Conservation (phyloP, 805 yeast species). For the Phaffomyces antillensis region DNA sequence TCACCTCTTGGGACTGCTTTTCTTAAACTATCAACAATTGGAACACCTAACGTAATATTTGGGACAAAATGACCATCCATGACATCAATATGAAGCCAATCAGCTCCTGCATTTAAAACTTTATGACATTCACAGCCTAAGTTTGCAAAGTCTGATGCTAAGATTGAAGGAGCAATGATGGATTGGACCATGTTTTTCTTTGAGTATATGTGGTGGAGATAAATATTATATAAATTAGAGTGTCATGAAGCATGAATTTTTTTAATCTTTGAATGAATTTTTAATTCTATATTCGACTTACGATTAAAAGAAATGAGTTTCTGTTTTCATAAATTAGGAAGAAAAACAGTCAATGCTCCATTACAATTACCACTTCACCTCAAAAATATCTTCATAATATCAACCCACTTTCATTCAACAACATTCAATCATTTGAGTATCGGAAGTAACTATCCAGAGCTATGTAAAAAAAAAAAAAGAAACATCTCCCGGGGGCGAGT, state of each 20-base stretch:
- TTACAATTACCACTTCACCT: too few species aligned
- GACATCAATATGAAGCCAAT: conserved; percentile 96
- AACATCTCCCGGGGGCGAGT: conserved; percentile 42
- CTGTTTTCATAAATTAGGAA: too few species aligned
- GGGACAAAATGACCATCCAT: conserved; percentile 99
- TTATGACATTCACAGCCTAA: conserved; percentile 82
- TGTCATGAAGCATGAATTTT: too few species aligned
- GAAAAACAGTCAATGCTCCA: too few species aligned
- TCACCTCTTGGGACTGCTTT: conserved; percentile 62
- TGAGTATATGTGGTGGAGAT: not conserved
- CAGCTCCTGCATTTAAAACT: conserved; percentile 76
- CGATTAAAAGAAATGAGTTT: too few species aligned
- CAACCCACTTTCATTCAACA: too few species aligned
- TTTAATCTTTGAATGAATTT: too few species aligned
- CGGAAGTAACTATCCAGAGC: not conserved
- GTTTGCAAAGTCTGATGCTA: conserved; percentile 87
- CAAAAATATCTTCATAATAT: too few species aligned
- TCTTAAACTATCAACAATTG: conserved; percentile 73
- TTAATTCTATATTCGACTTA: not conserved
- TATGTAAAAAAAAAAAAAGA: conserved; percentile 6
- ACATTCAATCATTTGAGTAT: too few species aligned
- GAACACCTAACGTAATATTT: conserved; percentile 90
- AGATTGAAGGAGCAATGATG: conserved; percentile 88
- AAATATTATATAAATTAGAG: too few species aligned
- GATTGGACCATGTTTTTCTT: conserved; percentile 56